Evolutionary conservation across 495 filamentous ascomycete genomes (phyloP), one percentile per base, ranked within the genome.

Genomic region (Filosporella fistucella): DNA sequence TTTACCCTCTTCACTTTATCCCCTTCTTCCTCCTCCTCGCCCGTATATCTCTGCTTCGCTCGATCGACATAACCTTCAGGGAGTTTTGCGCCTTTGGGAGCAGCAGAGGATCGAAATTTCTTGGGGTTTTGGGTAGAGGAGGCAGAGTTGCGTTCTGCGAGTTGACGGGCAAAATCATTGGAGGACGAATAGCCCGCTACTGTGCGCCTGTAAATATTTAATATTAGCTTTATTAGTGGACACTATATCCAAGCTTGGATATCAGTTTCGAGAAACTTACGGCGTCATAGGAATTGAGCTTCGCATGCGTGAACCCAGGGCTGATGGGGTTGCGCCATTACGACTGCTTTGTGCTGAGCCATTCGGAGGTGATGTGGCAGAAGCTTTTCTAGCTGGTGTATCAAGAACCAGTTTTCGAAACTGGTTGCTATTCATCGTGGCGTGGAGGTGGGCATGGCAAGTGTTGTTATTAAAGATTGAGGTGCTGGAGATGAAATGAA

Each of bases 361-460:
- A 18, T 46, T 43, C 42, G 36, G 53, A 21, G 61, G 59, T 4
- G 69, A 65, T 46, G 51, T 57, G 43, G 66, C 72, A 65, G 40
- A 51, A 8, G 39, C 52, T 53, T 54, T 55, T 44, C 51, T 41
- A 35, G 49, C 45, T 30, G 63, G 42, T 55, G 58, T 57, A 70
- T 75, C 76, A 32, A 81, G 68, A 8, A 98, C 61, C n/a, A 98
- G 80, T 45, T 85, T 83, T 40, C 93, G 90, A 62, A 98, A 98
- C 62, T 98, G 88, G 14, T 87, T 77, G 77, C 97, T 96, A 63
- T 98, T 95, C 93, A 98, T 98, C 47, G 35, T 62, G 55, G 12
- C 12, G 28, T 38, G 38, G 12, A n/a, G n/a, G n/a, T n/a, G n/a
- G n/a, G n/a, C n/a, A n/a, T n/a, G n/a, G n/a, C n/a, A n/a, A n/a